phyloP scores from a whole-genome alignment of 257 asterid genomes.

The Salvia miltiorrhiza region DNA sequence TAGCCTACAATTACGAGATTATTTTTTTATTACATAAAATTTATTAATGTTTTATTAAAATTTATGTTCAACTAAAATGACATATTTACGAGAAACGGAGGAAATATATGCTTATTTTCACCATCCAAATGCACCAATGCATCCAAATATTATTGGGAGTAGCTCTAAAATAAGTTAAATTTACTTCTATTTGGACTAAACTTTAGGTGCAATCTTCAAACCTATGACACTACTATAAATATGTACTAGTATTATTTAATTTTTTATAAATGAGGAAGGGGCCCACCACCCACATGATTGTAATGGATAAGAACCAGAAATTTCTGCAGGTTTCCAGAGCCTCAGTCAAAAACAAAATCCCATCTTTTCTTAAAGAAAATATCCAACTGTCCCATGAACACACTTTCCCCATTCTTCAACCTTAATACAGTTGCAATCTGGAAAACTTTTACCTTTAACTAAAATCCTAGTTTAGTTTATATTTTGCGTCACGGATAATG shows the following conservation, averaged over 20 bases:
- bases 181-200: not conserved
- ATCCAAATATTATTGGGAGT: too few species aligned
- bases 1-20: too few species aligned
- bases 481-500: too few species aligned
- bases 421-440: not conserved
- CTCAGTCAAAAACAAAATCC: conserved; percentile 28
- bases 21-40: too few species aligned
- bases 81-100: too few species aligned
- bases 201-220: not conserved
- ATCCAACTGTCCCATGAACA: conserved; percentile 26
- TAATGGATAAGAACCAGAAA: conserved; percentile 6
- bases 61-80: too few species aligned
- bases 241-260: not conserved
- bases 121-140: too few species aligned
- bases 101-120: too few species aligned
- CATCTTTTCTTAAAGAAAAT: conserved; percentile 30
- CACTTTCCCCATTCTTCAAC: conserved; percentile 15
- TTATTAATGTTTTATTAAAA: too few species aligned
- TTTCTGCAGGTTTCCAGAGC: not conserved
- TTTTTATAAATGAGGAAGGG: not conserved
- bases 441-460: not conserved
- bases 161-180: not conserved
- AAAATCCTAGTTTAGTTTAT: too few species aligned
- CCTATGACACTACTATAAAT: conserved; percentile 8
- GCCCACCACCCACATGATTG: not conserved